Evolutionary conservation across 1,284 basidiomycete genomes (phyloP), one percentile per base, ranked within the genome.

Genomic region (Ceratorhiza oryzae-sativae): DNA sequence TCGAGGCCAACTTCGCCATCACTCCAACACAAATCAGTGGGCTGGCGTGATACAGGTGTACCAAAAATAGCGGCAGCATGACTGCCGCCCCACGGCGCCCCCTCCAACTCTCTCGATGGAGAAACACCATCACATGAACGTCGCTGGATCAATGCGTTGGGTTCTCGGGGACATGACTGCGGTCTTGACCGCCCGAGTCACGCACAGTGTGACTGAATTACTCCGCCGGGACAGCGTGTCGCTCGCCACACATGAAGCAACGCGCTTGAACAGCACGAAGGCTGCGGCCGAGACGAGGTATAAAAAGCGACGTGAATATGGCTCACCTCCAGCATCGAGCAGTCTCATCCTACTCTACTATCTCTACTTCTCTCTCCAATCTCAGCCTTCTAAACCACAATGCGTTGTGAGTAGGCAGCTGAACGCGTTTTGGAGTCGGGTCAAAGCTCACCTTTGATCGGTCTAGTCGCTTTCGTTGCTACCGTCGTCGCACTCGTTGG

Each of bases 401-500:
- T 62, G 60, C 60, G 60, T 48, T 62, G 60, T 62, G 45, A 36
- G 60, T 62, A n/a, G 27, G 5, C 49, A 30, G 5, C 30, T 13
- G 36, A 39, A 13, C 49, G 27, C 30, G 5, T 13, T 3, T 2
- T 8, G 15, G 25, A 56, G 1, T 18, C 18, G 10, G n/a, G 5
- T 3, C 18, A 13, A 2, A 34, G 20, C 3, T 42, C 8, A 42
- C 23, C 3, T 41, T 59, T 9, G 41, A 27, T 13, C 25, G 20
- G n/a, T 25, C 2, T 34, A 62, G 60, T 62, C 30, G 23, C 60
- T 32, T 49, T 62, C 30, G 60, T 46, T n/a, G 60, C 60, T 42
- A 49, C 60, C 41, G 27, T 62, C 30, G 45, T 62, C 18, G 60
- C 60, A 27, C 27, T 62, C 60, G 23, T 62, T 34, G 60, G 41